A percentile compares a stretch with the other conserved stretches of the same genome.
These are phyloP conservation scores for Metschnikowia continentalis DNA, from an alignment of 805 yeast species.

Conservation along the genomic window DNA sequence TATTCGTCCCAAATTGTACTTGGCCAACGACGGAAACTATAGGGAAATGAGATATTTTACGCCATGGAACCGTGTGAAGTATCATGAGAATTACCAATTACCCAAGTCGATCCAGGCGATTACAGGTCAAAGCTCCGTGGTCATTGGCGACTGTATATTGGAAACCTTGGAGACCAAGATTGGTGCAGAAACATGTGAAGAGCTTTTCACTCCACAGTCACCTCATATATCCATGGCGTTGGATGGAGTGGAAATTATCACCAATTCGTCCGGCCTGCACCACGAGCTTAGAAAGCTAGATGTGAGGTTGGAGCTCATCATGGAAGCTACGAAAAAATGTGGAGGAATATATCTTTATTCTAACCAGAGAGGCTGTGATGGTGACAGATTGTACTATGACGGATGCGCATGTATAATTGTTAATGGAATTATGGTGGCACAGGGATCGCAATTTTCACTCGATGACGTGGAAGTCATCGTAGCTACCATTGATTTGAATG, in stretches of 20 bases:
- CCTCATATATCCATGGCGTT: conserved; percentile 90
- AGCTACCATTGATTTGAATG: conserved; percentile 94
- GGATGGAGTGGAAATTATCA: conserved; percentile 96
- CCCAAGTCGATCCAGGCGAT: conserved; percentile 66
- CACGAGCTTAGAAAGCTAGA: conserved; percentile 90
- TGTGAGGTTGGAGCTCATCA: conserved; percentile 76
- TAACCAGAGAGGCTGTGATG: conserved; percentile 97
- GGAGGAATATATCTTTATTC: conserved; percentile 95
- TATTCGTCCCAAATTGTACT: conserved; percentile 87
- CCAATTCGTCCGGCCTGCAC: conserved; percentile 96
- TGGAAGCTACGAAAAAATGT: conserved; percentile 91
- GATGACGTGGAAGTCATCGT: conserved; percentile 90
- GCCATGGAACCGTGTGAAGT: conserved; percentile 83
- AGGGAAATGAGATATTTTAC: conserved; percentile 96
- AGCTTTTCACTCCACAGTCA: conserved; percentile 90
- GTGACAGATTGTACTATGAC: conserved; percentile 93
- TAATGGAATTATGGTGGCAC: conserved; percentile 89
- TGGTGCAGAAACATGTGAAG: conserved; percentile 99
- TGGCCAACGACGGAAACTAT: conserved; percentile 97
- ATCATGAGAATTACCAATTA: conserved; percentile 66
- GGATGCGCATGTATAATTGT: conserved; percentile 95
- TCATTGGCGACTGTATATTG: conserved; percentile 88
- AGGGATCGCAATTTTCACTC: conserved; percentile 85
- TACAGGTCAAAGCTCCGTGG: conserved; percentile 62
- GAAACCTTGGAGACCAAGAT: conserved; percentile 80